phyloP scores from a whole-genome alignment of 2,329 filamentous ascomycete species.

The Herpotrichia juniperi region DNA sequence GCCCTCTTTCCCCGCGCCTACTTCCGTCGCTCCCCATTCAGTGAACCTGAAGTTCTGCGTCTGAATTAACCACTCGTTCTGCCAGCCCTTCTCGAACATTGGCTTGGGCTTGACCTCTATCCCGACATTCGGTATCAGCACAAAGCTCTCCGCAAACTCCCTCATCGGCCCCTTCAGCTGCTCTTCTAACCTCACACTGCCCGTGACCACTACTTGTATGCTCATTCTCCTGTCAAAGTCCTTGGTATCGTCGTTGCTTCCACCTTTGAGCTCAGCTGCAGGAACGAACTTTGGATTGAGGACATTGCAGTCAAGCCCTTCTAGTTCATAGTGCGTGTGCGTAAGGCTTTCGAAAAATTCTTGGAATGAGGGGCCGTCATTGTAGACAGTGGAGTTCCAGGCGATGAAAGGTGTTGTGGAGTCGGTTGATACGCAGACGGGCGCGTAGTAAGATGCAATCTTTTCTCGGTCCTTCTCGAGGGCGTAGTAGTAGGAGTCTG shows the following conservation, averaged over 20 bases:
- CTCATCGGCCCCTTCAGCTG: constrained; percentile 65
- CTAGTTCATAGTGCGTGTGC: constrained; percentile 71
- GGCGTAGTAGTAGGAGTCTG: constrained; percentile 76
- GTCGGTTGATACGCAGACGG: constrained; percentile 58
- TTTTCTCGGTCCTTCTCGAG: constrained; percentile 65
- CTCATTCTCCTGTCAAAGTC: constrained; percentile 65
- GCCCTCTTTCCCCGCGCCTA: not conserved
- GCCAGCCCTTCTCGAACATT: constrained; percentile 12
- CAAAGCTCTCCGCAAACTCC: constrained; percentile 79
- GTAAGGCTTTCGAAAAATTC: constrained; percentile 68
- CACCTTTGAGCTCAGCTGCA: constrained; percentile 7
- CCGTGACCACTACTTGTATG: constrained; percentile 75
- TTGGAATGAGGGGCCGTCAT: constrained; percentile 69
- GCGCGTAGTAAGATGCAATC: constrained; percentile 74
- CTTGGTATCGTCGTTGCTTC: constrained; percentile 38
- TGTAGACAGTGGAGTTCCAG: constrained; percentile 76
- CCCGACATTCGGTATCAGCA: constrained; percentile 70
- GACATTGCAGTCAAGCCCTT: constrained; percentile 78
- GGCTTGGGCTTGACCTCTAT: constrained; percentile 1
- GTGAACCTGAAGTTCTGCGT: constrained; percentile 52
- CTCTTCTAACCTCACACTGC: constrained; percentile 70
- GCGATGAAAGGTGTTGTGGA: constrained; percentile 69
- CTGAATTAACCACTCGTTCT: constrained; percentile 49
- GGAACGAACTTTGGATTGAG: constrained; percentile 68
- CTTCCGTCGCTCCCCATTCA: constrained; percentile 33